phyloP scores from a whole-genome alignment of 352 stramenopile species.

The Phytopythium vexans region DNA sequence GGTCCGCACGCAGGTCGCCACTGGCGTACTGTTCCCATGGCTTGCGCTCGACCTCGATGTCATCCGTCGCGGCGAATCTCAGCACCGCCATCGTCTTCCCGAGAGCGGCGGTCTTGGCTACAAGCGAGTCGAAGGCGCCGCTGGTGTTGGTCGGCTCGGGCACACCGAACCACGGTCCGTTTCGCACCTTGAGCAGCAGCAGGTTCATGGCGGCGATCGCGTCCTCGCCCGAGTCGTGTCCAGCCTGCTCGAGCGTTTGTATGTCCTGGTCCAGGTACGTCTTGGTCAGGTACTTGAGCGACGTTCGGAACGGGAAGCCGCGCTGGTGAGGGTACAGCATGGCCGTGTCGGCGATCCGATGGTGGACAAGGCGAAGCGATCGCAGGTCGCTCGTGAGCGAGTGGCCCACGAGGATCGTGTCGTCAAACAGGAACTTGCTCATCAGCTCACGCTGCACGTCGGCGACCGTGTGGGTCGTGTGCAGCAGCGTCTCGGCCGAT shows the following conservation, averaged over 20 bases:
- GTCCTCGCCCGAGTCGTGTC: slow-evolving; percentile 85
- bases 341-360: slow-evolving; percentile 66
- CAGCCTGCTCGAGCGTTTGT: slow-evolving; percentile 54
- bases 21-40: slow-evolving; percentile 74
- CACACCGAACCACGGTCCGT: slow-evolving; percentile 71
- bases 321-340: slow-evolving; percentile 84
- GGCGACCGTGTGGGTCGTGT: slow-evolving; percentile 53
- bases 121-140: slow-evolving; percentile 63
- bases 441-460: slow-evolving; percentile 72
- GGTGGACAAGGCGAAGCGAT: slow-evolving; percentile 73
- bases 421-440: slow-evolving; percentile 51
- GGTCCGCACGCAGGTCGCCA: slow-evolving; percentile 47
- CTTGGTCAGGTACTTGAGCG: slow-evolving; percentile 81
- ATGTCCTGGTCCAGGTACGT: slow-evolving; percentile 81
- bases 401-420: slow-evolving; percentile 85
- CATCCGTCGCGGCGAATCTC: slow-evolving; percentile 17
- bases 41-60: slow-evolving; percentile 30
- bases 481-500: slow-evolving; percentile 60
- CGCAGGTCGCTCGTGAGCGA: slow-evolving; percentile 85
- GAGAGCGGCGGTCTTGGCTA: slow-evolving; percentile 45
- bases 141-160: slow-evolving; percentile 26
- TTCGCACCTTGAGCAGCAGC: slow-evolving; percentile 63
- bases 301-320: slow-evolving; percentile 79
- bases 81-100: slow-evolving; percentile 55
- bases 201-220: slow-evolving; percentile 77